Base-by-base conservation (phyloP, 106 monocot species). In the Agapanthus africanus region DNA sequence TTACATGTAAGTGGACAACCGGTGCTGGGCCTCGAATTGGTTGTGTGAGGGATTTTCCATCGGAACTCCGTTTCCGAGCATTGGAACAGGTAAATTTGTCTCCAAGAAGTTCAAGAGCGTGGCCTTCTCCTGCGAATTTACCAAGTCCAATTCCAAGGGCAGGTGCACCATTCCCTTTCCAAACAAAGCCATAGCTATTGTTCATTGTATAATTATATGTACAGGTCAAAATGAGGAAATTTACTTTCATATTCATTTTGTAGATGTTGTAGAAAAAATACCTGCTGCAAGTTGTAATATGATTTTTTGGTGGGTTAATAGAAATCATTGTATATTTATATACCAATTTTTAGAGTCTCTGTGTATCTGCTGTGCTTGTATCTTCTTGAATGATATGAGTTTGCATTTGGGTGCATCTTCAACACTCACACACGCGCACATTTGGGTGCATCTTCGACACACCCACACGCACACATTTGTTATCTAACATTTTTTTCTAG, bases 21-120 rank as follows among this genome's bases (percentile, higher is more conserved):
- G 94, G 87, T 2, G 87, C 84, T 6, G 94, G 94, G 9, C 87
- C 94, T 64, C 78, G 94, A 31, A 94, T 94, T 23, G 84, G 84
- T 22, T 90, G 82, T 47, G 90, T 94, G 35, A 82, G 90, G 68
- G 90, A 90, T 64, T 94, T 84, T 63, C 90, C 94, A 1, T 82
- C 84, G 0, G 87, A 87, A 64, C 85, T 94, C 19, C 90, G 84
- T 22, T 77, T 87, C 65, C 82, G 75, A 6, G 81, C 82, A 18
- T 69, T 94, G 50, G 87, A 87, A 69, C 82, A 83, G 63, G 84
- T 87, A 34, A 71, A 71, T 72, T 64, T 94, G 54, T 94, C 94
- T 47, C 82, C 94, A 13, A 79, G 73, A 65, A 37, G 61, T 26
- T 1, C 30, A 14, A 49, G 0, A 74, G 50, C 47, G 8, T 49